Evolutionary conservation across 2,329 filamentous ascomycete species (phyloP).

Genomic region (Amauroascus niger): DNA sequence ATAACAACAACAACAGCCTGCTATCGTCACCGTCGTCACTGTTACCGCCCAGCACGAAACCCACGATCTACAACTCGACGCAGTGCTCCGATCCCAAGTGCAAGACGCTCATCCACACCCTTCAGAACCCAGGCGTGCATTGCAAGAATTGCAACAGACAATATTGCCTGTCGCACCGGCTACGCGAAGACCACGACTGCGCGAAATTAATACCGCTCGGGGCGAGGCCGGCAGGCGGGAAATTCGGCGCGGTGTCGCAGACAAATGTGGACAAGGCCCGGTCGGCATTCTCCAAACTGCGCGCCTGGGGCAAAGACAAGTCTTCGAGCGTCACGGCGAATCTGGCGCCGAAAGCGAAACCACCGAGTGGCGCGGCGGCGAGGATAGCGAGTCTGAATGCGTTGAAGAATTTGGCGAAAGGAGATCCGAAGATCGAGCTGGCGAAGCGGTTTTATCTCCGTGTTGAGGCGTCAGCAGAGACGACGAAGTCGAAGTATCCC

Average conservation of each 20-base stretch:
- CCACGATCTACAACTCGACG: slow-evolving; percentile 47
- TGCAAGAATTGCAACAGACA: slow-evolving; percentile 42
- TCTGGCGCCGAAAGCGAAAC: slow-evolving; percentile 55
- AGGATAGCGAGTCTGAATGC: slow-evolving; percentile 61
- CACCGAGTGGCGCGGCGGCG: slow-evolving; percentile 55
- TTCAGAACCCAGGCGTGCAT: slow-evolving; percentile 42
- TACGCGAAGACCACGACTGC: slow-evolving; percentile 70
- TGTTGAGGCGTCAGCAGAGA: slow-evolving; percentile 82
- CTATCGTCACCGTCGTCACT: slow-evolving; percentile 19
- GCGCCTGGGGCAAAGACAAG: slow-evolving; percentile 70
- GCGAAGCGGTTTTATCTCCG: slow-evolving; percentile 87
- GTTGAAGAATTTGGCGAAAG: slow-evolving; percentile 80
- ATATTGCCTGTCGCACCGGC: slow-evolving; percentile 45
- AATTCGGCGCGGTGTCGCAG: slow-evolving; percentile 33
- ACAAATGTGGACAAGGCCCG: slow-evolving; percentile 54
- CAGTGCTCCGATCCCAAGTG: slow-evolving; percentile 43
- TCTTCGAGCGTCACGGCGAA: slow-evolving; percentile 54
- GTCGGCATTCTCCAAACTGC: slow-evolving; percentile 65
- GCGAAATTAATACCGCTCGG: slow-evolving; percentile 57
- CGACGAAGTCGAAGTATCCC: slow-evolving; percentile 71
- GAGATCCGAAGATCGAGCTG: slow-evolving; percentile 66
- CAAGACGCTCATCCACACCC: slow-evolving; percentile 45
- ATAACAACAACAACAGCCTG: slow-evolving; percentile 23
- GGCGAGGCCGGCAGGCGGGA: slow-evolving; percentile 31
- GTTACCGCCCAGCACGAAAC: slow-evolving; percentile 34